phyloP scores from a whole-genome alignment of 2,329 filamentous ascomycete genomes.

The Dactylellina cionopaga region DNA sequence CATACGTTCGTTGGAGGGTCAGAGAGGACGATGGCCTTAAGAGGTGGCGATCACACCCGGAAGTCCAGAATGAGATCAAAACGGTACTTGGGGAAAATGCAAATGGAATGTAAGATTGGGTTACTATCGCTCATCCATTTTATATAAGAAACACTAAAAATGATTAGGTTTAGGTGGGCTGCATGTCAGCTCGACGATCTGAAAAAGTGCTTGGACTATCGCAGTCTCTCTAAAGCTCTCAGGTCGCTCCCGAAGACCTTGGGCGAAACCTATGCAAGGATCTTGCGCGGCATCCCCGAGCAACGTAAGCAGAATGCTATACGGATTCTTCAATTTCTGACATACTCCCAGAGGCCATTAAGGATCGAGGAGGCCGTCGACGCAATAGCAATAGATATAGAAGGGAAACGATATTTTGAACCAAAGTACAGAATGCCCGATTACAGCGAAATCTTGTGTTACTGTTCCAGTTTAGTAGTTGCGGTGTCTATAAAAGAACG shows the following conservation, averaged over 20 bases:
- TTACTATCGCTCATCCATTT: neutral
- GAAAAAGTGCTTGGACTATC: constrained; percentile 50
- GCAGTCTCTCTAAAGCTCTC: constrained; percentile 40
- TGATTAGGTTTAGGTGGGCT: constrained; percentile 57
- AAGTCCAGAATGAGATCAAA: no score
- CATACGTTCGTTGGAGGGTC: no score
- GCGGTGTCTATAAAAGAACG: constrained; percentile 57
- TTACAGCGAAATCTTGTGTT: constrained; percentile 55
- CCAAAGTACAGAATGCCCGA: constrained; percentile 55
- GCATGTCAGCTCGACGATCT: constrained; percentile 58
- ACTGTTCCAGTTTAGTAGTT: no score
- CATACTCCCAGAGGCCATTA: constrained; percentile 56
- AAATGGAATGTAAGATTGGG: constrained; percentile 58
- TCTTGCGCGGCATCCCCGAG: constrained; percentile 54
- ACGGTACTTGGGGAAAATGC: no score
- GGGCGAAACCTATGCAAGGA: constrained; percentile 55
- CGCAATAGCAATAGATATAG: constrained; percentile 58
- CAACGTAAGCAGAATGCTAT: constrained; percentile 52
- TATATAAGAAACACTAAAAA: constrained; percentile 4
- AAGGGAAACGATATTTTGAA: constrained; percentile 55
- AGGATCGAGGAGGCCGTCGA: constrained; percentile 56
- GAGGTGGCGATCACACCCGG: no score
- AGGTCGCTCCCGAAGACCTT: constrained; percentile 52
- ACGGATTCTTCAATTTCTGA: constrained; percentile 57
- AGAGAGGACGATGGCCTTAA: no score